Conservation (phyloP, 305 asterid genomes). For the Fraxinus velutina region DNA sequence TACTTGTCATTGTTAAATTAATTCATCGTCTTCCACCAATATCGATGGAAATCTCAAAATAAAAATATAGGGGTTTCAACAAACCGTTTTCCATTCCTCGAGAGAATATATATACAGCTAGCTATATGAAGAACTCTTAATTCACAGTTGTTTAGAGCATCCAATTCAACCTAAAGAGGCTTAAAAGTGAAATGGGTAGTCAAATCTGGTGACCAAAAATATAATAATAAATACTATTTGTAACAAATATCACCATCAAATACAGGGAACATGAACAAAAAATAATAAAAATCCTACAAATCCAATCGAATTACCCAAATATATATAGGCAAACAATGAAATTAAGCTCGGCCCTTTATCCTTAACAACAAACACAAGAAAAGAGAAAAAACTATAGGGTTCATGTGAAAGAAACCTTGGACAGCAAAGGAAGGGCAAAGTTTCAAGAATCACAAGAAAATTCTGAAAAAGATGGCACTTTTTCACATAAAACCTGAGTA, state of each 20-base stretch:
- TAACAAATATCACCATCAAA: constrained; percentile 28
- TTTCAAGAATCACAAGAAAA: constrained; percentile 63
- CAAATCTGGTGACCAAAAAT: constrained; percentile 49
- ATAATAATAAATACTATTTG: constrained; percentile 39
- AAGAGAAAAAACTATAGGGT: constrained; percentile 23
- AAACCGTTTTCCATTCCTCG: constrained; percentile 39
- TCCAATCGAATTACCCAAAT: constrained; percentile 38
- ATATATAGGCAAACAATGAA: neutral
- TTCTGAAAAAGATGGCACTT: constrained; percentile 46
- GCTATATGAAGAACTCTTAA: constrained; percentile 18
- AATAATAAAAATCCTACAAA: constrained; percentile 28
- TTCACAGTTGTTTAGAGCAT: constrained; percentile 21
- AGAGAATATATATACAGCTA: constrained; percentile 2
- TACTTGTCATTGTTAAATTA: constrained; percentile 64
- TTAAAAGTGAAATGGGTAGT: constrained; percentile 27
- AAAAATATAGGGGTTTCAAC: constrained; percentile 19
- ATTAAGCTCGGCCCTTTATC: constrained; percentile 26
- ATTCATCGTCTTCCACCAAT: constrained; percentile 33
- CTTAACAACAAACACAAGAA: constrained; percentile 33
- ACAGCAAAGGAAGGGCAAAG: constrained; percentile 34
- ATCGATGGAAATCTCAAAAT: constrained; percentile 28
- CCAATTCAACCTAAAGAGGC: constrained; percentile 16
- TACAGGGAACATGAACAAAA: neutral
- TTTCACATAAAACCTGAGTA: constrained; percentile 41
- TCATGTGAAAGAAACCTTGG: constrained; percentile 38